Conservation (phyloP, 306 rosid species). For the Quercus berberidifolia region DNA sequence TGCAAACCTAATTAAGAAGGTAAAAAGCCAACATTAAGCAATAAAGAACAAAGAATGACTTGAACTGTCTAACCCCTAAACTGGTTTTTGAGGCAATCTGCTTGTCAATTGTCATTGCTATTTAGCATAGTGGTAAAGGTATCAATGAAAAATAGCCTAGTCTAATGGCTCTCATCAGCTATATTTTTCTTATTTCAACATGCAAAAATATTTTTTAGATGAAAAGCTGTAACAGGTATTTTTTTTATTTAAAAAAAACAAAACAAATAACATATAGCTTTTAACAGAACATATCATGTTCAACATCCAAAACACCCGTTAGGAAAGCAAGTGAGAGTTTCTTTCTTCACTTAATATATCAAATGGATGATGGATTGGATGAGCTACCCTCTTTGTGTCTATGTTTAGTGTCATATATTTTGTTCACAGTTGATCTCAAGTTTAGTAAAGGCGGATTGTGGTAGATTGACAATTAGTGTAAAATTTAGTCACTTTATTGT, state of each 20-base stretch:
- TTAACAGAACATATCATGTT: neutral
- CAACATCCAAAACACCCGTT: neutral
- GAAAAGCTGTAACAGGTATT: neutral
- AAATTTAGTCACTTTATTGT: no score
- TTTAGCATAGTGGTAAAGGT: neutral
- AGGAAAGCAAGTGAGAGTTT: neutral
- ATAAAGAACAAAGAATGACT: no score
- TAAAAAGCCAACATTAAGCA: neutral
- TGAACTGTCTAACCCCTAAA: neutral
- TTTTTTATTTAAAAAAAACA: neutral
- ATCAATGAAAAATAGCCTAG: neutral
- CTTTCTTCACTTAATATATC: neutral
- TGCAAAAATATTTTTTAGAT: neutral
- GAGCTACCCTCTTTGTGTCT: no score
- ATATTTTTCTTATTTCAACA: neutral
- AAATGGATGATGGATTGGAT: neutral
- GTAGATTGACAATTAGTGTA: no score
- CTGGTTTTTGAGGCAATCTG: neutral
- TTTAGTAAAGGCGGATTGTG: no score
- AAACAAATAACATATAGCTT: neutral
- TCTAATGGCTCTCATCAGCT: neutral
- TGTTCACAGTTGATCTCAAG: no score
- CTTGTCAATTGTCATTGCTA: neutral
- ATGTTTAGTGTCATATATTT: no score
- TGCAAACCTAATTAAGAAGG: conserved; percentile 23